Percentiles rank a stretch among this genome's conserved stretches.
phyloP scores from a whole-genome alignment of 768 basidiomycete genomes.

The Galerina sulciceps region DNA sequence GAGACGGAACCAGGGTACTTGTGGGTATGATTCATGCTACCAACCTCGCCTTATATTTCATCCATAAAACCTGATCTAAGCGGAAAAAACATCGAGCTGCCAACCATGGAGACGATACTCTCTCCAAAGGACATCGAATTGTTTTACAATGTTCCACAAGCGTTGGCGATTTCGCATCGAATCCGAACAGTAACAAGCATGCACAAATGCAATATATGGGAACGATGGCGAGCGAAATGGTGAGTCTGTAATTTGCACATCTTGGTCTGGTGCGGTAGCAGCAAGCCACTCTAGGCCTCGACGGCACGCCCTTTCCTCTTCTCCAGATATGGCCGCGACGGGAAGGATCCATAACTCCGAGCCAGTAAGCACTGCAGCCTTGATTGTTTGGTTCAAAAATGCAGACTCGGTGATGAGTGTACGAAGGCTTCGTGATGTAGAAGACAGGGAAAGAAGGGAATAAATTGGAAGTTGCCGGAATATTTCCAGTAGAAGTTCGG shows the following conservation, averaged over 20 bases:
- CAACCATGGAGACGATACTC: background rate
- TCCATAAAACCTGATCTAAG: no score
- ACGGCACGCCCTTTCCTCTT: no score
- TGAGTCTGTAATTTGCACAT: no score
- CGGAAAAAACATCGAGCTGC: background rate
- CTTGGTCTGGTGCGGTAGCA: no score
- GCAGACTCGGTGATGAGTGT: background rate
- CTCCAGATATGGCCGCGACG: background rate
- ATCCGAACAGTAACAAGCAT: background rate
- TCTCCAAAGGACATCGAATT: background rate
- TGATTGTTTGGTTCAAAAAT: background rate
- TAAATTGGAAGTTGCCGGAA: background rate
- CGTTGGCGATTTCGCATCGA: background rate
- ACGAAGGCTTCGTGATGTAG: background rate
- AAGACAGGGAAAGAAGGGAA: background rate
- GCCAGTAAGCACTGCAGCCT: background rate
- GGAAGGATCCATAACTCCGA: background rate
- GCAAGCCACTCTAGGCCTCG: no score
- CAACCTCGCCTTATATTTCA: no score
- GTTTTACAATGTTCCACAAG: background rate
- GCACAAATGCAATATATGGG: background rate
- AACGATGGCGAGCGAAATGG: background rate
- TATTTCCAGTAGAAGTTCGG: background rate
- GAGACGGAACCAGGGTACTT: no score
- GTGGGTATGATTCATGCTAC: no score